Conservation (phyloP, 495 filamentous ascomycete species). For the Massariosphaeria phaeospora region DNA sequence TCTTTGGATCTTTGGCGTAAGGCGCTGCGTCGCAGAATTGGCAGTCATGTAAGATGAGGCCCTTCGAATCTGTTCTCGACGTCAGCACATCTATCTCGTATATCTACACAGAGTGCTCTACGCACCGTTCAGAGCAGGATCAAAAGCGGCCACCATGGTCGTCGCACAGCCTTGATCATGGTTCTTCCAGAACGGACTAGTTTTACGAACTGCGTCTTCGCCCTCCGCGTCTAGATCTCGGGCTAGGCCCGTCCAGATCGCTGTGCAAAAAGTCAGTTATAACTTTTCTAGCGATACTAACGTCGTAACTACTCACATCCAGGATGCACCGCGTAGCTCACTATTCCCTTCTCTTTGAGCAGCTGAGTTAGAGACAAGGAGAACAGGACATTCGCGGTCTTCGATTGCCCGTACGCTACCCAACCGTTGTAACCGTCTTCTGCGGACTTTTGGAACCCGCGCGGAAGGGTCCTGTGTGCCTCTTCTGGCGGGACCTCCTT, state of each 20-base stretch:
- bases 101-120: background rate
- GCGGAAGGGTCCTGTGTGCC: conserved; percentile 1
- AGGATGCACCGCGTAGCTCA: conserved; percentile 32
- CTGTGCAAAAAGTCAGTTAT: conserved; percentile 10
- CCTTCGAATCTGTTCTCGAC: conserved; percentile 12
- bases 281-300: background rate
- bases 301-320: conserved; percentile 20
- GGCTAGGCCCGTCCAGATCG: conserved; percentile 25
- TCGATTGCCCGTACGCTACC: conserved; percentile 29
- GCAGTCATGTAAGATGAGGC: conserved; percentile 25
- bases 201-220: conserved; percentile 19
- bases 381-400: conserved; percentile 30
- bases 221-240: conserved; percentile 28
- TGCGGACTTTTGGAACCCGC: background rate
- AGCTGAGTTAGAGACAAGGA: conserved; percentile 14
- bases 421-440: conserved; percentile 27
- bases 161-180: conserved; percentile 30
- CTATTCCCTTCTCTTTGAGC: conserved; percentile 19
- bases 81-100: background rate
- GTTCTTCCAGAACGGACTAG: conserved; percentile 29
- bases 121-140: conserved; percentile 26
- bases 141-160: conserved; percentile 31
- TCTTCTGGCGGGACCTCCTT: conserved; percentile 27
- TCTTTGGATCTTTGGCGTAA: conserved; percentile 23
- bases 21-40: conserved; percentile 23